These are phyloP conservation scores for Ocimum tenuiflorum DNA, from an alignment of 257 asterid species.

Conservation along the genomic window DNA sequence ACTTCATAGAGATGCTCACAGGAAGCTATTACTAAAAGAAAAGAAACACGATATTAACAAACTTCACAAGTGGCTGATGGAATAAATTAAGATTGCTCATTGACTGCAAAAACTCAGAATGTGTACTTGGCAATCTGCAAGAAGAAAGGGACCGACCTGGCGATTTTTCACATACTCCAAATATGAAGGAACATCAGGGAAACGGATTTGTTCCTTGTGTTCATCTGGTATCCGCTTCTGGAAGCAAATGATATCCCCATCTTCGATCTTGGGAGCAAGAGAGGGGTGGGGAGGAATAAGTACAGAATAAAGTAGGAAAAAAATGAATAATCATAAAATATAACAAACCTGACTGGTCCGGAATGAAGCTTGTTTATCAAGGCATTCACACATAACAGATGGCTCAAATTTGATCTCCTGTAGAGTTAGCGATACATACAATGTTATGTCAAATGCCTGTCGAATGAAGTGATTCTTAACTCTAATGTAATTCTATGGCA, in stretches of 20 bases:
- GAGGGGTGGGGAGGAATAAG: not conserved
- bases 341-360: constrained; percentile 57
- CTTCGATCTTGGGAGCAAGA: constrained; percentile 57
- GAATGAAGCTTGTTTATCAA: constrained; percentile 67
- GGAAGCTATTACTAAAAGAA: not conserved
- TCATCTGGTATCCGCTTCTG: constrained; percentile 60
- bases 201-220: constrained; percentile 46
- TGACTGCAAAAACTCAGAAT: not conserved
- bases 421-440: not conserved
- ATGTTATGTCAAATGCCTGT: not conserved
- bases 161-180: constrained; percentile 91
- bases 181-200: constrained; percentile 73
- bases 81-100: not conserved
- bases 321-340: not conserved
- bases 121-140: not conserved
- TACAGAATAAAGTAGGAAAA: not conserved
- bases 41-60: not conserved
- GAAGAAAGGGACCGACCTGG: constrained; percentile 48
- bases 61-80: not conserved
- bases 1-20: too few species aligned
- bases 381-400: constrained; percentile 87
- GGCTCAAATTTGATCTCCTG: constrained; percentile 97
- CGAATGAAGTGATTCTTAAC: not conserved
- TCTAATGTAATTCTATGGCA: not conserved
- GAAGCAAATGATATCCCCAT: constrained; percentile 93